Base-by-base conservation (phyloP, 2,329 filamentous ascomycete genomes). In the Fusarium neocosmosporiellum region DNA sequence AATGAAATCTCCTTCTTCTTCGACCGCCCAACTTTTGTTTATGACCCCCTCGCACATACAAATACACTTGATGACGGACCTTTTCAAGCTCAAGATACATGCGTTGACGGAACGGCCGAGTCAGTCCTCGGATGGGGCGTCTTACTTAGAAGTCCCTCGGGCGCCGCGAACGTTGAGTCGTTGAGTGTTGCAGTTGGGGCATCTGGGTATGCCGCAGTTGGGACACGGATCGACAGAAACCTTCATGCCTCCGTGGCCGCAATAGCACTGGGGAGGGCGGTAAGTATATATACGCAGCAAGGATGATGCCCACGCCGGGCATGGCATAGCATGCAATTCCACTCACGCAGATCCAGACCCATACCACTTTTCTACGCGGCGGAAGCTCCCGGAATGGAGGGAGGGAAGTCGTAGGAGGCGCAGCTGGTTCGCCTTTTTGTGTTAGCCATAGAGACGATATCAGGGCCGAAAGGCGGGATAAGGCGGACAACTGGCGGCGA, bases 211-310 rank as follows among this genome's bases (percentile, higher is more conserved):
- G 6, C 66, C 69, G 7, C 71, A 72, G 11, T 62, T 37, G 0
- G 71, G 71, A 13, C 71, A 73, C 1, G 71, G 71, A 24, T 73
- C 71, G 11, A 73, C 66, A 1, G 36, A 50, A 4, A 71, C 57
- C 18, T 71, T 73, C 69, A 71, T 71, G 0, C 71, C 69, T 7
- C 71, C 71, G 11, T 72, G 59, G 1, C 69, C 64, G 5, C 71
- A 73, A 36, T 43, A 65, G 22, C 69, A 73, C 71, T 73, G n/a
- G 13, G 29, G 27, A 50, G 59, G 57, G 27, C 5, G 10, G 55
- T 70, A 13, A 72, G 64, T 55, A 66, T 63, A 11, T 59, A 59
- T 59, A 46, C 24, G 4, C 27, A n/a, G 27, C 27, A 46, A 34
- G 27, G 57, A 37, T 57, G 5, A 37, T 37, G n/a, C n/a, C 41